These are phyloP conservation scores for Kuraishia capsulata DNA, from an alignment of 805 yeast genomes.

Conservation along the genomic window DNA sequence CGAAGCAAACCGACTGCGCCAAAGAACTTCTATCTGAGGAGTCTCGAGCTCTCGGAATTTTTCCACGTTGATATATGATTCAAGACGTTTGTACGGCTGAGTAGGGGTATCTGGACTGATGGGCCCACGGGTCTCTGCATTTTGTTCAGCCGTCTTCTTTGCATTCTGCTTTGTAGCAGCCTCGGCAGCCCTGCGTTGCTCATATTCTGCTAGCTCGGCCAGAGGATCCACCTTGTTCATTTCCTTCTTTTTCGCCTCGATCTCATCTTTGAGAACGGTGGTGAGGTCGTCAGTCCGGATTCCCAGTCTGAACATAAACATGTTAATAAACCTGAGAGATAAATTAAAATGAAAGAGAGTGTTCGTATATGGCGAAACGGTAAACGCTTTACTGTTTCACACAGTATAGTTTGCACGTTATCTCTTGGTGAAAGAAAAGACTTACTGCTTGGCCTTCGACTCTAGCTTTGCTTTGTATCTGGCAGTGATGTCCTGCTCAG, in stretches of 20 bases:
- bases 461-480: slow-evolving; percentile 32
- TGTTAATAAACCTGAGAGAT: background rate
- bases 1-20: slow-evolving; percentile 79
- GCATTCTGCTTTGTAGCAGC: slow-evolving; percentile 23
- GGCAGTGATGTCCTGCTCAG: slow-evolving; percentile 18
- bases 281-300: slow-evolving; percentile 46
- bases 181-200: slow-evolving; percentile 10
- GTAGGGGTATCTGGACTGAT: slow-evolving; percentile 24
- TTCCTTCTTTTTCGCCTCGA: slow-evolving; percentile 45
- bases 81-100: slow-evolving; percentile 61
- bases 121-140: slow-evolving; percentile 17
- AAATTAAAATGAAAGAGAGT: background rate
- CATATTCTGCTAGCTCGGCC: slow-evolving; percentile 48
- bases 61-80: slow-evolving; percentile 60
- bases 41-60: slow-evolving; percentile 48
- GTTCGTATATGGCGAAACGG: background rate
- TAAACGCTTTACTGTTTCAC: background rate
- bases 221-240: slow-evolving; percentile 62
- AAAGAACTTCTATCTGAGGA: slow-evolving; percentile 66
- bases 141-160: slow-evolving; percentile 23
- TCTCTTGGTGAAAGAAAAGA: background rate
- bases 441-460: slow-evolving; percentile 22
- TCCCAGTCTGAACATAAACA: slow-evolving; percentile 21
- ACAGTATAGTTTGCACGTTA: background rate
- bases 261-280: slow-evolving; percentile 50